Conservation (phyloP, 23 red algal genomes). For the Gracilaria domingensis region DNA sequence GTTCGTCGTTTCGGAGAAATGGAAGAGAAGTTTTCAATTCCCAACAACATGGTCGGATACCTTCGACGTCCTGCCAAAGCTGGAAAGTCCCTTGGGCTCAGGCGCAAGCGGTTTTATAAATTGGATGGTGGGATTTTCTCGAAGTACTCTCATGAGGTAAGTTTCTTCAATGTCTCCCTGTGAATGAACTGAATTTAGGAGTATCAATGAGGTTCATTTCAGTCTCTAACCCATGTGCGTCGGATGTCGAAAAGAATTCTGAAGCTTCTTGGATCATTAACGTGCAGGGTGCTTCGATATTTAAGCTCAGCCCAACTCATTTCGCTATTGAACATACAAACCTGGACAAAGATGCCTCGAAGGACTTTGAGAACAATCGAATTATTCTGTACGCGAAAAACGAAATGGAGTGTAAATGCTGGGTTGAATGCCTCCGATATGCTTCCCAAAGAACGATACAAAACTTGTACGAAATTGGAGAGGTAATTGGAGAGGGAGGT, state of each 20-base stretch:
- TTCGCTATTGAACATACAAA: slow-evolving; percentile 53
- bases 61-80: slow-evolving; percentile 53
- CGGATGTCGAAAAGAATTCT: background rate
- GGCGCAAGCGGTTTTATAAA: slow-evolving; percentile 73
- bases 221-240: background rate
- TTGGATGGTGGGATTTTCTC: slow-evolving; percentile 80
- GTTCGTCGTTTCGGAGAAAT: background rate
- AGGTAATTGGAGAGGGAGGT: slow-evolving; percentile 73
- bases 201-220: background rate
- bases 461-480: slow-evolving; percentile 46
- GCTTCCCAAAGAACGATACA: slow-evolving; percentile 50
- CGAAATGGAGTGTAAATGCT: slow-evolving; percentile 57
- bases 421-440: slow-evolving; percentile 49
- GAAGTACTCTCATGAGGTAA: slow-evolving; percentile 56
- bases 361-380: slow-evolving; percentile 61
- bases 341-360: slow-evolving; percentile 49
- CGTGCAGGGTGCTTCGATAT: slow-evolving; percentile 51
- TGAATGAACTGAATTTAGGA: background rate
- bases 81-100: slow-evolving; percentile 44
- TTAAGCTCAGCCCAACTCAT: slow-evolving; percentile 24
- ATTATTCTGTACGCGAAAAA: slow-evolving; percentile 55
- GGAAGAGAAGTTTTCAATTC: background rate
- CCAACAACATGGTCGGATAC: slow-evolving; percentile 26
- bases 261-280: slow-evolving; percentile 71
- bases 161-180: background rate